Base-by-base conservation (phyloP, 2,329 filamentous ascomycete genomes). In the Botrytis cinerea region DNA sequence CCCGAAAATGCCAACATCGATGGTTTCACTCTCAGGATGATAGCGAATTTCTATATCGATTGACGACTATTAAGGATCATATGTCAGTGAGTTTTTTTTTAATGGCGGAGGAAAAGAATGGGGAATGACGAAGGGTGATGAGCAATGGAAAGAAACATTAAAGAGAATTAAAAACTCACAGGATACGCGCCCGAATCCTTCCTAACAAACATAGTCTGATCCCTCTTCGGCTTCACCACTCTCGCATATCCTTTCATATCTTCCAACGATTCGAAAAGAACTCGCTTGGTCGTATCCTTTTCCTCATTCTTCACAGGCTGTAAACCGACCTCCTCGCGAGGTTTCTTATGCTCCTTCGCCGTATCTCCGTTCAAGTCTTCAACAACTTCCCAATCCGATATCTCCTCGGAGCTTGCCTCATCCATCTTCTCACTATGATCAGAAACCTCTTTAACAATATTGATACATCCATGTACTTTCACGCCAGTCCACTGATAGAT, bases 401-500 rank as follows among this genome's bases (percentile, higher is more conserved):
- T 74, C 45, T 75, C 59, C 25, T 74, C 75, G 1, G 72, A 16
- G 7, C 18, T 38, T 4, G 22, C 32, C 8, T 38, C 70, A 40
- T 54, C 46, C 9, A 9, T 35, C 22, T 38, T 38, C 9, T 62
- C 73, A n/a, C 28, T 40, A 25, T 74, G 46, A n/a, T 62, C 28
- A 7, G n/a, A 28, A 57, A 22, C 1, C 1, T 73, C 62, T 62
- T 79, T 89, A 28, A 97, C 82, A 76, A 97, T 96, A 80, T 98
- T 98, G 78, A 97, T 89, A 82, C 93, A 95, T 0, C 87, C 90
- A 77, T 92, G 87, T 1, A 97, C 81, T 71, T 82, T 84, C 2
- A 94, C 82, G 0, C 91, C 92, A 0, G 93, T 95, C 94, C 94
- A 97, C 25, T 86, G 81, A 32, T 85, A 82, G 54, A 97, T 90